Conservation (phyloP, 129 eudicot species). For the Ambrosia artemisiifolia region DNA sequence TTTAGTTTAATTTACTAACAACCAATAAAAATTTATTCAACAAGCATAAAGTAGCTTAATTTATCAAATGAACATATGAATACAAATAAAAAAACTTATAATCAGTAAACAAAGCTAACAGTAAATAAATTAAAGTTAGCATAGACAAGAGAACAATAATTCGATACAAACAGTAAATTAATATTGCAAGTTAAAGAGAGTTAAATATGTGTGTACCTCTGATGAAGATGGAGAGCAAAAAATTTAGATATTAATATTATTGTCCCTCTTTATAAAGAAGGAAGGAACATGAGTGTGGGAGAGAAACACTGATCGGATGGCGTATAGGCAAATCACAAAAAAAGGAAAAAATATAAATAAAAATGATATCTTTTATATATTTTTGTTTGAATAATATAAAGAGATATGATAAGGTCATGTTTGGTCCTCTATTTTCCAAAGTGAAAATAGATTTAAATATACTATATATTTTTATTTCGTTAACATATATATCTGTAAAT, state of each 20-base stretch:
- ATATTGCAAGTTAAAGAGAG: conserved; percentile 11
- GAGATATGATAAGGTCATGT: conserved; percentile 51
- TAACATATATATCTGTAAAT: too few relatives aligned
- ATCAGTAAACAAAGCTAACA: conserved; percentile 7
- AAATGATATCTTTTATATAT: not conserved
- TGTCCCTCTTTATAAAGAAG: not conserved
- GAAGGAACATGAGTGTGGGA: conserved; percentile 10
- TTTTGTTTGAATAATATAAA: not conserved
- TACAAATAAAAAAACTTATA: not conserved
- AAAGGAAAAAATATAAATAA: not conserved
- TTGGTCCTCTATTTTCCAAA: conserved; percentile 51
- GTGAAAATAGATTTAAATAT: conserved; percentile 8
- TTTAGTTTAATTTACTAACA: too few relatives aligned
- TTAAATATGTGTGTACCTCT: conserved; percentile 11
- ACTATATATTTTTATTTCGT: too few relatives aligned
- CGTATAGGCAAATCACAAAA: conserved; percentile 44
- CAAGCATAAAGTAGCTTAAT: too few relatives aligned
- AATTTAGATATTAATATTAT: conserved; percentile 14
- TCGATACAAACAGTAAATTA: not conserved
- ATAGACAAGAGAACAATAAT: not conserved
- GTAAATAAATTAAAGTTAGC: not conserved
- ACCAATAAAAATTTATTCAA: too few relatives aligned
- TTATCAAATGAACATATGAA: too few relatives aligned
- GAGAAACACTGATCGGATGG: conserved; percentile 21
- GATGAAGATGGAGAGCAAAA: conserved; percentile 21